phyloP scores from a whole-genome alignment of 768 basidiomycete species.

The Leccinum sublutescens region DNA sequence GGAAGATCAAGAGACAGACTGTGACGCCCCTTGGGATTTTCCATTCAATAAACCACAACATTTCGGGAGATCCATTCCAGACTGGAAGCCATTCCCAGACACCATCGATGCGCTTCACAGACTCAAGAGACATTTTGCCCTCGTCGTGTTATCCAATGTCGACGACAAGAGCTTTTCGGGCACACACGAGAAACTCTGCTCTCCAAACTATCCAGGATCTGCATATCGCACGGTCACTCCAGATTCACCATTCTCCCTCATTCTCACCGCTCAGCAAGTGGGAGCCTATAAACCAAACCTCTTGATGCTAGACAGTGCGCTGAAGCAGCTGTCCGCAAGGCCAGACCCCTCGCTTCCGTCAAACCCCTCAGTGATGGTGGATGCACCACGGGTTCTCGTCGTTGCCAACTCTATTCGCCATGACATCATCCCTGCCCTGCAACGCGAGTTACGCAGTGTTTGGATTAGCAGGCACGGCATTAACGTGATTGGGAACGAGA shows the following conservation, averaged over 20 bases:
- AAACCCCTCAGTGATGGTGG: slow-evolving; percentile 21
- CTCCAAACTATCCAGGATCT: slow-evolving; percentile 11
- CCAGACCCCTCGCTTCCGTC: slow-evolving; percentile 22
- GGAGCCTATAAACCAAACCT: slow-evolving; percentile 71
- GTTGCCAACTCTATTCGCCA: slow-evolving; percentile 69
- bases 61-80: slow-evolving; percentile 59
- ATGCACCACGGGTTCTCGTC: slow-evolving; percentile 49
- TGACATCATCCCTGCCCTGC: slow-evolving; percentile 62
- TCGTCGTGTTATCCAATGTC: slow-evolving; percentile 75
- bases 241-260: slow-evolving; percentile 59
- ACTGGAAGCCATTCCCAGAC: slow-evolving; percentile 70
- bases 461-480: slow-evolving; percentile 57
- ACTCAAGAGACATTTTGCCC: slow-evolving; percentile 62
- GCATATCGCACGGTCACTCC: slow-evolving; percentile 42
- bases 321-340: slow-evolving; percentile 25
- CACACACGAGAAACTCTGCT: slow-evolving; percentile 52
- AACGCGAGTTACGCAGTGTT: slow-evolving; percentile 53
- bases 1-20: neutral
- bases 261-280: slow-evolving; percentile 71
- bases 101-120: slow-evolving; percentile 55
- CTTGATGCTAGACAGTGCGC: slow-evolving; percentile 35
- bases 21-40: neutral
- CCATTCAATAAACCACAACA: slow-evolving; percentile 34
- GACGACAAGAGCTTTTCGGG: slow-evolving; percentile 60
- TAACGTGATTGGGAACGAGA: slow-evolving; percentile 34